Conservation (phyloP, 805 yeast genomes). For the Ogataea dorogensis region DNA sequence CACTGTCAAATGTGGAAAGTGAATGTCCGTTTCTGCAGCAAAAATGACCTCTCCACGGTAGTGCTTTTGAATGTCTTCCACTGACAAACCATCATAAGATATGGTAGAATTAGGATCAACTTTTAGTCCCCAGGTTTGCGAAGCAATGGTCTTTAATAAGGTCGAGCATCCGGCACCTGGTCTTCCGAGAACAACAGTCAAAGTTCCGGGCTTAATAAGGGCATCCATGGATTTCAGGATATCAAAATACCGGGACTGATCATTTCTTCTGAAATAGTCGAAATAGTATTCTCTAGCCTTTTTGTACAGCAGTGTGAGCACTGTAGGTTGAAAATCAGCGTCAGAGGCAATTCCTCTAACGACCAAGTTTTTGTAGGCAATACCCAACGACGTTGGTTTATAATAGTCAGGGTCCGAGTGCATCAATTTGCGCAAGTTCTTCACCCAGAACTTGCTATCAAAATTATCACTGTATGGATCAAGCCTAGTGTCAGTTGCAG, state of each 20-base stretch:
- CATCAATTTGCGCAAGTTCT: constrained; percentile 54
- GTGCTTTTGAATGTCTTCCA: constrained; percentile 47
- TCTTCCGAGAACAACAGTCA: constrained; percentile 72
- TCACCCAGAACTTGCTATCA: constrained; percentile 64
- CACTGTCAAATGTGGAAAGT: constrained; percentile 67
- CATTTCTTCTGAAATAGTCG: constrained; percentile 28
- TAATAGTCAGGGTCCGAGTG: constrained; percentile 60
- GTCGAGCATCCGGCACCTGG: constrained; percentile 85
- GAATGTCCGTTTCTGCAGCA: constrained; percentile 66
- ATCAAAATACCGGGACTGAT: constrained; percentile 40
- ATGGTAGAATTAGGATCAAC: constrained; percentile 46
- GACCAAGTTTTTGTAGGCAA: constrained; percentile 56
- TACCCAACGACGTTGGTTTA: constrained; percentile 58
- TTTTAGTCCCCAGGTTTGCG: constrained; percentile 59
- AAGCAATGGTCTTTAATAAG: constrained; percentile 55
- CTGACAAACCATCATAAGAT: constrained; percentile 55
- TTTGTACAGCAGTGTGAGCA: constrained; percentile 43
- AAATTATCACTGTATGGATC: constrained; percentile 62
- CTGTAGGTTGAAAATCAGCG: constrained; percentile 64
- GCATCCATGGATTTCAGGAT: constrained; percentile 69
- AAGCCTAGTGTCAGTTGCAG: constrained; percentile 39
- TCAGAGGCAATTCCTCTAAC: constrained; percentile 68
- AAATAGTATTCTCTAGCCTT: constrained; percentile 30
- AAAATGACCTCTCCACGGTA: constrained; percentile 70
- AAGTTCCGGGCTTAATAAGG: constrained; percentile 56